Evolutionary conservation across 352 stramenopile genomes (phyloP).

Genomic region (Blastocystis sp.): DNA sequence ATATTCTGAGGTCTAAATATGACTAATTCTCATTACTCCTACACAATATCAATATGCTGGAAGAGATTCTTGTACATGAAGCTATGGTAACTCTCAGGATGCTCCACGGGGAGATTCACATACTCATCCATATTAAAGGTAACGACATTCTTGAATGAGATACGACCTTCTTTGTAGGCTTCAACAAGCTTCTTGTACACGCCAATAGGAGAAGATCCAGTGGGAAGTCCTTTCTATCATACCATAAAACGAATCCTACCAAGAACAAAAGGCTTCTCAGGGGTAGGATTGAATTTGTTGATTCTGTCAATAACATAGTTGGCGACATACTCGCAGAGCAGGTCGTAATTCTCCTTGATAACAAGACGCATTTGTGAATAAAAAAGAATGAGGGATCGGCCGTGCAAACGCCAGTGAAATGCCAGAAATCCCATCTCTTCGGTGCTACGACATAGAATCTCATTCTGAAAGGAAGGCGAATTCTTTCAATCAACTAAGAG

Average conservation of each 20-base stretch:
- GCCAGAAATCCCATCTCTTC: too few species aligned
- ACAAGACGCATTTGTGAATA: conserved; percentile 77
- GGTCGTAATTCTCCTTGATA: conserved; percentile 77
- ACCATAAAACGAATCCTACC: neutral
- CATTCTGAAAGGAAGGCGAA: neutral
- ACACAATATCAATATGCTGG: conserved; percentile 80
- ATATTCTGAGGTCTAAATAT: conserved; percentile 77
- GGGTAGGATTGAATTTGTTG: conserved; percentile 77
- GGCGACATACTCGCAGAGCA: conserved; percentile 78
- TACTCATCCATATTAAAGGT: conserved; percentile 89
- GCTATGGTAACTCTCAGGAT: conserved; percentile 82
- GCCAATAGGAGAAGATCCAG: conserved; percentile 79
- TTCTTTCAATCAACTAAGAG: neutral
- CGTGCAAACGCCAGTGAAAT: too few species aligned
- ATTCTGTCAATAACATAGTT: conserved; percentile 80
- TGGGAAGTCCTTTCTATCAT: conserved; percentile 75
- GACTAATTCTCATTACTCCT: neutral
- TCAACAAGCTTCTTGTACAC: conserved; percentile 81
- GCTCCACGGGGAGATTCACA: conserved; percentile 76
- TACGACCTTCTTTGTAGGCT: conserved; percentile 73
- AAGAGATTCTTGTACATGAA: conserved; percentile 86
- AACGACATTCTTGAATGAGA: conserved; percentile 81
- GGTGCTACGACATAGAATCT: neutral
- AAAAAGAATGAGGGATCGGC: neutral
- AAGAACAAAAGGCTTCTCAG: conserved; percentile 79